Evolutionary conservation across 2,329 filamentous ascomycete species (phyloP), one percentile per base, ranked within the genome.

Genomic region (Niveomyces coronatus): DNA sequence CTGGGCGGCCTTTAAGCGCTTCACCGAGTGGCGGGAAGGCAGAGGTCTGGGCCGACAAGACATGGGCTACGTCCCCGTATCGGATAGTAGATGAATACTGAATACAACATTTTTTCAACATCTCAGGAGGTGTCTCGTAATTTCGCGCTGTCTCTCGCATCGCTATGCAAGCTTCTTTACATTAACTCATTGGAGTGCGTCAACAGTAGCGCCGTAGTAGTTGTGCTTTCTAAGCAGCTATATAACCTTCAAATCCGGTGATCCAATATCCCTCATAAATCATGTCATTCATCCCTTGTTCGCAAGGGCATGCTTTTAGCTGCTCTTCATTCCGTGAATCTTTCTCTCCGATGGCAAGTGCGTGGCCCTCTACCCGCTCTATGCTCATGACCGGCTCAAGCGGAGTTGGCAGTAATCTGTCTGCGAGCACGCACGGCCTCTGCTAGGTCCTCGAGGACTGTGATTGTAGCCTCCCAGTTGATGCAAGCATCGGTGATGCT

Each of bases 401-500:
- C 31, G 8, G 37, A 39, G 39, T 58, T 61, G 26, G 57, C 58
- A 49, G 64, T 68, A 29, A 64, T 41, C 51, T 76, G 67, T 51
- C 91, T 76, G 50, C 89, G 76, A 46, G 76, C 74, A 36, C 84
- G 76, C 37, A 96, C 82, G 24, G 85, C 84, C n/a, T 78, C 76
- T 5, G 91, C 88, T 20, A 96, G 73, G 50, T 89, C 74, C 61
- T 94, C 83, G 17, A 96, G 71, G 1, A 91, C 84, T 2, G 74
- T 66, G 29, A 91, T 76, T 1, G 88, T 95, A 37, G 69, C 72
- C 11, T 94, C 85, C 89, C 89, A 95, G 69, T 84, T 70, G 56
- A 98, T 94, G 67, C 89, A 98, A 40, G 88, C 89, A 60, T 95
- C 88, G 1, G 88, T 95, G 63, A 95, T 95, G 61, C 82, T 89